Percentiles rank a stretch among this genome's conserved stretches.
phyloP scores from a whole-genome alignment of 2,329 filamentous ascomycete species.

The Aplosporella prunicola region DNA sequence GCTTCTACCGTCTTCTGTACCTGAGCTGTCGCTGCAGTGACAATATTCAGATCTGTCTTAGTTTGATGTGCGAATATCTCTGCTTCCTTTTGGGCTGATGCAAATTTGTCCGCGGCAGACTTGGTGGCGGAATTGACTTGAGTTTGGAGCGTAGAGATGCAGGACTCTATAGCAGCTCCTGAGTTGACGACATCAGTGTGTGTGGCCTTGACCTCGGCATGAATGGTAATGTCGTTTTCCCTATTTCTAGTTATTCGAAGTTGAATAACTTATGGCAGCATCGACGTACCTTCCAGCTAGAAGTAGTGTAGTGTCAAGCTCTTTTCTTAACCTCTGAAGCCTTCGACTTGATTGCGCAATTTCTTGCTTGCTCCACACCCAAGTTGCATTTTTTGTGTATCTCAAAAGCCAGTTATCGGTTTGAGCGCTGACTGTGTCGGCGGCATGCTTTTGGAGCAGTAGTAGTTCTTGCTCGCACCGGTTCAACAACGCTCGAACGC shows the following conservation, averaged over 20 bases:
- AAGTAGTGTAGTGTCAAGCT: background rate
- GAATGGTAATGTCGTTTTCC: background rate
- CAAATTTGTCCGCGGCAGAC: background rate
- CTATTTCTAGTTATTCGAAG: background rate
- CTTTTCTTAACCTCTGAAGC: background rate
- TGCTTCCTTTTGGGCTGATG: background rate
- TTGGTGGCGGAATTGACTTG: background rate
- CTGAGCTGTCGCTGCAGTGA: background rate
- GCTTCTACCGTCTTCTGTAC: background rate
- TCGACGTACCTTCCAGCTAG: background rate
- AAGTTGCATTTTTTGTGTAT: background rate
- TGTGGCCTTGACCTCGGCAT: background rate
- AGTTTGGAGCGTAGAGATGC: background rate
- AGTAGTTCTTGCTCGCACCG: background rate
- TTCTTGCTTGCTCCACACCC: conserved; percentile 2
- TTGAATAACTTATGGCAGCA: background rate
- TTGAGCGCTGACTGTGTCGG: background rate
- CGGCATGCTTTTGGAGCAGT: background rate
- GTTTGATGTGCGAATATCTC: background rate
- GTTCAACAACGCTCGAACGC: background rate
- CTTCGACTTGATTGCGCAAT: background rate
- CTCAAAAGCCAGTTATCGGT: background rate
- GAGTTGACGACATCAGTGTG: background rate
- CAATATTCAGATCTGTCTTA: background rate
- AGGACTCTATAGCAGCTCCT: no score